phyloP scores from a whole-genome alignment of 2,329 filamentous ascomycete species.

The Claviceps pusilla region DNA sequence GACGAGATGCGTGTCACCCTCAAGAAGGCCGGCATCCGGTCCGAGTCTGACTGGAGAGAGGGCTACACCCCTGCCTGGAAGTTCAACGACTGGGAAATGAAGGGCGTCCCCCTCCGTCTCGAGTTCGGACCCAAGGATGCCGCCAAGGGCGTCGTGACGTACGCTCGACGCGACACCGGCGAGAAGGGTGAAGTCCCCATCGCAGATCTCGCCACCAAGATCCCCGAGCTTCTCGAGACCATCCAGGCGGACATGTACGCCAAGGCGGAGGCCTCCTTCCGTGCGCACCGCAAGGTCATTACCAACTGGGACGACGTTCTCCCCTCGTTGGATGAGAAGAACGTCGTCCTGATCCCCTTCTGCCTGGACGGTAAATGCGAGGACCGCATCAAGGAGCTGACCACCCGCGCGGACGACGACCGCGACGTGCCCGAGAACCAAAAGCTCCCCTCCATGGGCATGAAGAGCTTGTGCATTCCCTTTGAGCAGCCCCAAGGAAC shows the following conservation, averaged over 20 bases:
- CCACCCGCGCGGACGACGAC: constrained; percentile 56
- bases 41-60: constrained; percentile 71
- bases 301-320: constrained; percentile 85
- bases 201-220: constrained; percentile 52
- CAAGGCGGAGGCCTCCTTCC: constrained; percentile 65
- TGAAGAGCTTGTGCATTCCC: constrained; percentile 56
- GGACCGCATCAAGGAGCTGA: constrained; percentile 87
- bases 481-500: constrained; percentile 71
- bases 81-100: constrained; percentile 97
- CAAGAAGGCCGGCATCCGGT: constrained; percentile 58
- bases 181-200: constrained; percentile 72
- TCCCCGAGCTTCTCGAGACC: constrained; percentile 70
- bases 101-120: constrained; percentile 82
- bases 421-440: constrained; percentile 36
- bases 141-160: constrained; percentile 69
- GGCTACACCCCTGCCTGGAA: constrained; percentile 93
- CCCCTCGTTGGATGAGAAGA: constrained; percentile 79
- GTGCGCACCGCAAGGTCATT: constrained; percentile 64
- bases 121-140: constrained; percentile 95
- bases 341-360: constrained; percentile 82
- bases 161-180: constrained; percentile 72
- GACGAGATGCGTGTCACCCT: constrained; percentile 55
- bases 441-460: constrained; percentile 44
- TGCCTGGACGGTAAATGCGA: constrained; percentile 74
- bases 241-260: constrained; percentile 73